Evolutionary conservation across 2,329 filamentous ascomycete genomes (phyloP), one percentile per base, ranked within the genome.

Genomic region (Berkeleyomyces basicola): DNA sequence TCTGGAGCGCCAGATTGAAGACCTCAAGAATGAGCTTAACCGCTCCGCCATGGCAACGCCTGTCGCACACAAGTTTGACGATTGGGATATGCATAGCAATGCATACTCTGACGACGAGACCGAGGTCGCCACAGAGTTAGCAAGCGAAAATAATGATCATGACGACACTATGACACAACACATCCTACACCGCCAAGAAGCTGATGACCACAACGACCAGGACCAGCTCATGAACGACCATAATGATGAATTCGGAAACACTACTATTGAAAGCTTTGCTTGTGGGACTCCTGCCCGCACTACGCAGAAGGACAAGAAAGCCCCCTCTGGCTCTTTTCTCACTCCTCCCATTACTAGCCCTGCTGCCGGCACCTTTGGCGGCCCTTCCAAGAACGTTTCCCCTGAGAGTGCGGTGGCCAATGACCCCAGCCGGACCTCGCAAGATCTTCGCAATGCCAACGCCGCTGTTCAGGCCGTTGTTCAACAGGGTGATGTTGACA

Each of bases 341-440:
- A 81, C 79, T 0, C 81, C 81, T 0, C 81, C 81, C 0, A 75
- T 77, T 2, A 83, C 81, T 0, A 83, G 80, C 49, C 78, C 78
- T 0, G 66, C 71, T 0, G 65, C 71, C 0, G 70, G 66, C 64
- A 59, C 40, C 40, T 59, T 57, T 43, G 39, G 47, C 49, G 39
- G 47, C 39, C 7, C 43, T 14, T 51, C 59, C 39, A 43, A 61
- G 43, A 42, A 44, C 43, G 43, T 36, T 14, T 47, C 43, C 7
- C 46, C 47, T 1, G 47, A 51, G 7, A 53, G 23, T n/a, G 51
- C 31, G 39, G 46, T 61, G 60, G 37, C 47, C 11, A 23, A 53
- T 36, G 49, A 37, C 4, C n/a, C 37, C n/a, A 36, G 60, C 49
- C 60, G 57, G 16, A 57, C 47, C n/a, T 53, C 47, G 4, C 47